phyloP scores from a whole-genome alignment of 169 alveolate species.

The Perkinsus chesapeaki region DNA sequence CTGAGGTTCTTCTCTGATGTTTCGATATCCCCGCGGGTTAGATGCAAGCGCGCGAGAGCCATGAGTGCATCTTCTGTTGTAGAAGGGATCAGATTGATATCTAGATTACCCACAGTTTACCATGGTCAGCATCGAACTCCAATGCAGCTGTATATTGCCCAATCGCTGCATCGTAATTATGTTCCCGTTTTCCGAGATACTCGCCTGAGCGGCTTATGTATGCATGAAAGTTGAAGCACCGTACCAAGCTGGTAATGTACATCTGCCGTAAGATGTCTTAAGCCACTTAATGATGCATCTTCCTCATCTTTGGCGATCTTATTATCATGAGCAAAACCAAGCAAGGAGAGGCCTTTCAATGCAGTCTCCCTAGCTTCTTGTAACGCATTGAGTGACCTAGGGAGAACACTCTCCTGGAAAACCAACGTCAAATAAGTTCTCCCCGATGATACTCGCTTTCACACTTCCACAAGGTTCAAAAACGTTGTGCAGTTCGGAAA shows the following conservation, averaged over 20 bases:
- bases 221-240: neutral
- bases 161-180: neutral
- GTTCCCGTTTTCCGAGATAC: neutral
- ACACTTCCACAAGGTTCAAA: too few species aligned
- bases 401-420: neutral
- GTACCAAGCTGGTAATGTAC: neutral
- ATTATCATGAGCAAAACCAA: neutral
- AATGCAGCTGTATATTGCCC: neutral
- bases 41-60: neutral
- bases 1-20: neutral
- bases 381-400: neutral
- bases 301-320: neutral
- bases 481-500: too few species aligned
- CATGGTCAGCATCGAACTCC: neutral
- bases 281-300: neutral
- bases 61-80: neutral
- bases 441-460: too few species aligned
- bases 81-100: neutral
- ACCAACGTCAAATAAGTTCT: too few species aligned
- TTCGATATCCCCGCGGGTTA: neutral
- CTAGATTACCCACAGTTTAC: neutral
- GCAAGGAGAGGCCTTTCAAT: neutral
- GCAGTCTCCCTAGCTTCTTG: neutral
- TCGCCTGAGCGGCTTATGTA: neutral
- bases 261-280: neutral